A percentile compares a stretch with the other conserved stretches of the same genome.
Evolutionary conservation across 306 rosid genomes (phyloP).

Genomic region (Mimosa bimucronata): DNA sequence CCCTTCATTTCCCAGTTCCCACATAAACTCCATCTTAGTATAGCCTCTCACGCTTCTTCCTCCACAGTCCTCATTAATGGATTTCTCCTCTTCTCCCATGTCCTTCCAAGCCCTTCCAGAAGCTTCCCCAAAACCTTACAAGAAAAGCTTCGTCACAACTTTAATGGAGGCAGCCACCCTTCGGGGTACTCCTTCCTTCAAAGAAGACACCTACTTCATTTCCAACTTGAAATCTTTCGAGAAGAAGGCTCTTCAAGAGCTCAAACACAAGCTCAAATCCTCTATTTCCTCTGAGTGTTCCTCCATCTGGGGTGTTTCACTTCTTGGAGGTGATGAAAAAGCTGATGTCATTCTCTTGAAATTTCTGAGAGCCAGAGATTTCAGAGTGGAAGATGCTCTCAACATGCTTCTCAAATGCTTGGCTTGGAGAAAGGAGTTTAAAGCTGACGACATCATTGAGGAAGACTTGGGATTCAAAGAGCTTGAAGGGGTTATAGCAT

Average conservation of each 20-base stretch:
- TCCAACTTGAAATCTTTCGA: slow-evolving; percentile 75
- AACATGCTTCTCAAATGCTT: slow-evolving; percentile 72
- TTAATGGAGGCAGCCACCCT: slow-evolving; percentile 66
- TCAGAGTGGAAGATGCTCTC: slow-evolving; percentile 68
- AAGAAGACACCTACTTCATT: slow-evolving; percentile 75
- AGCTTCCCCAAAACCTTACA: slow-evolving; percentile 68
- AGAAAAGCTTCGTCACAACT: slow-evolving; percentile 72
- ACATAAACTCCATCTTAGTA: slow-evolving; percentile 45
- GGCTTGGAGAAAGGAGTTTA: slow-evolving; percentile 78
- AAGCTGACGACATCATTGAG: slow-evolving; percentile 64
- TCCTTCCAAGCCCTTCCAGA: slow-evolving; percentile 52
- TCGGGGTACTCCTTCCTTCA: slow-evolving; percentile 61
- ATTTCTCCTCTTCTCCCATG: slow-evolving; percentile 51
- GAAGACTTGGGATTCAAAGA: slow-evolving; percentile 90
- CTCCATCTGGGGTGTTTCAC: slow-evolving; percentile 79
- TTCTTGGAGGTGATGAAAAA: slow-evolving; percentile 62
- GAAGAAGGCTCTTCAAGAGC: slow-evolving; percentile 73
- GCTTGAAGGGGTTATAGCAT: slow-evolving; percentile 88
- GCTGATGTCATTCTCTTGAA: slow-evolving; percentile 88
- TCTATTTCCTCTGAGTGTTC: slow-evolving; percentile 46
- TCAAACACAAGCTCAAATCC: slow-evolving; percentile 55
- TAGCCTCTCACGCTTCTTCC: slow-evolving; percentile 22
- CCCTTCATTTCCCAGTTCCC: slow-evolving; percentile 24
- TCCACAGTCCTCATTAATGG: slow-evolving; percentile 54
- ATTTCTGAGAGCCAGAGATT: slow-evolving; percentile 90